phyloP scores from a whole-genome alignment of 148 eudicot genomes.

The Drosera capensis region DNA sequence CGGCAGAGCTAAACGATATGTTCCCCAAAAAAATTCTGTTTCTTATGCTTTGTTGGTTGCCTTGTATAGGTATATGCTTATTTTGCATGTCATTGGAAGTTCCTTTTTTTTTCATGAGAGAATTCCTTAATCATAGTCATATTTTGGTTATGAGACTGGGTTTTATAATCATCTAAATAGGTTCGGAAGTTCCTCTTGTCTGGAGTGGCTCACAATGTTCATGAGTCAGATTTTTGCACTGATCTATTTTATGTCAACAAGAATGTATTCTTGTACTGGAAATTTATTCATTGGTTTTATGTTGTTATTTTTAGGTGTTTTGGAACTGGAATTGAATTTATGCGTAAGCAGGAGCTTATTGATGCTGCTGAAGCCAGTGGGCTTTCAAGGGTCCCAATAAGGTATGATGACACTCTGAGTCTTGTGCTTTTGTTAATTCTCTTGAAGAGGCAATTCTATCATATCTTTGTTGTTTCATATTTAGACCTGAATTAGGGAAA shows the following conservation, averaged over 20 bases:
- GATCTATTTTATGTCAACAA: no score
- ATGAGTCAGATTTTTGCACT: no score
- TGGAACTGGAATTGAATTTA: conserved; percentile 36
- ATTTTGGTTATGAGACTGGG: background rate
- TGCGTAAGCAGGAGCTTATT: conserved; percentile 78
- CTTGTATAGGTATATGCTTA: conserved; percentile 46
- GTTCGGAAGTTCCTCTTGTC: no score
- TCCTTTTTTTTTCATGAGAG: background rate
- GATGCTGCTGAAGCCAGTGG: conserved; percentile 98
- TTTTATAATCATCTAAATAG: no score
- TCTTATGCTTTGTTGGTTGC: conserved; percentile 77
- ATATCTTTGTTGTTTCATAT: conserved; percentile 6
- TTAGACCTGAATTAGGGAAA: conserved; percentile 70
- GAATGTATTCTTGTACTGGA: background rate
- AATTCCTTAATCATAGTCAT: no score
- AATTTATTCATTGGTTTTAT: background rate
- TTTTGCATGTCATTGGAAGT: background rate
- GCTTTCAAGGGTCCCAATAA: conserved; percentile 71
- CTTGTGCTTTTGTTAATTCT: background rate
- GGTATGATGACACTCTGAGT: conserved; percentile 25
- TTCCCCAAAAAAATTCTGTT: conserved; percentile 82
- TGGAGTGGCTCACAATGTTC: no score
- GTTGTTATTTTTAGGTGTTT: conserved; percentile 28
- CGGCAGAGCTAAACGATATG: conserved; percentile 33
- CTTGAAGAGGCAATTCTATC: background rate